These are phyloP conservation scores for Luvunga scandens DNA, from an alignment of 345 rosid species.

Conservation along the genomic window DNA sequence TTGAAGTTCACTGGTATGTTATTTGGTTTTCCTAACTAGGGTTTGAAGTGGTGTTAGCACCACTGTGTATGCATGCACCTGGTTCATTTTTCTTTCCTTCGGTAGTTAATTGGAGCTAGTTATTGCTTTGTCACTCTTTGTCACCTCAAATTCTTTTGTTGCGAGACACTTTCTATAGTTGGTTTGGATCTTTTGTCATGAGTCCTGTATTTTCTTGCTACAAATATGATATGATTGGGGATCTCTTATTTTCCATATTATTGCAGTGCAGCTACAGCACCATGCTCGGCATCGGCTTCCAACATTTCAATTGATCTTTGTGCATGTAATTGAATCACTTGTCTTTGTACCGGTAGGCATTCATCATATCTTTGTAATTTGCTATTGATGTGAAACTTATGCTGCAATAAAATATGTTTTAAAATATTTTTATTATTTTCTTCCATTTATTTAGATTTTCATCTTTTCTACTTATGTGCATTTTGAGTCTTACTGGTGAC, in stretches of 20 bases:
- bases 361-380: background rate
- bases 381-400: background rate
- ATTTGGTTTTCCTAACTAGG: slow-evolving; percentile 14
- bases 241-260: slow-evolving; percentile 32
- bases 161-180: slow-evolving; percentile 6
- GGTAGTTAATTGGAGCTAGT: background rate
- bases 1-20: slow-evolving; percentile 85
- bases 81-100: background rate
- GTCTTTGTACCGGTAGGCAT: slow-evolving; percentile 91
- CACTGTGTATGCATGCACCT: background rate
- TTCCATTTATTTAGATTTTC: background rate
- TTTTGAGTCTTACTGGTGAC: background rate
- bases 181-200: slow-evolving; percentile 7
- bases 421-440: background rate
- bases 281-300: slow-evolving; percentile 97
- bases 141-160: slow-evolving; percentile 7
- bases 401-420: background rate
- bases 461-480: background rate
- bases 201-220: slow-evolving; percentile 13
- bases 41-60: slow-evolving; percentile 4
- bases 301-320: slow-evolving; percentile 97
- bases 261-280: slow-evolving; percentile 99
- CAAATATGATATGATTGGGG: slow-evolving; percentile 28
- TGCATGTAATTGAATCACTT: slow-evolving; percentile 94
- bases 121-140: background rate